These are phyloP conservation scores for Chaetomium globosum DNA, from an alignment of 2,329 filamentous ascomycete species.

Conservation along the genomic window DNA sequence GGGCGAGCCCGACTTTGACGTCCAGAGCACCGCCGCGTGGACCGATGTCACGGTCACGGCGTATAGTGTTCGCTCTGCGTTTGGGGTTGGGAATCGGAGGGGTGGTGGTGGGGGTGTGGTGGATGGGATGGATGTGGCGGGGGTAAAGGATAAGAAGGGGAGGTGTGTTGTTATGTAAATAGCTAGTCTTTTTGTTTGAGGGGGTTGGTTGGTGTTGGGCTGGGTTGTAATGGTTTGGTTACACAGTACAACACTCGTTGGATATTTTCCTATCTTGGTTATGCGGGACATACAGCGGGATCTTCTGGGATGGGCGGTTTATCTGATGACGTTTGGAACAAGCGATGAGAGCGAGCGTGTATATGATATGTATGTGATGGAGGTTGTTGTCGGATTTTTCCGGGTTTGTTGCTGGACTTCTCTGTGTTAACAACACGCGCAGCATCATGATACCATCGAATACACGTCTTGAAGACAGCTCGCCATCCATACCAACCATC, in stretches of 20 bases:
- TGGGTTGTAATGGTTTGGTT: conserved; percentile 6
- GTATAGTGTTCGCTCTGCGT: conserved; percentile 26
- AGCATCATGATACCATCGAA: conserved; percentile 10
- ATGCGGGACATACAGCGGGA: conserved; percentile 9
- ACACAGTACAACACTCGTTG: background rate
- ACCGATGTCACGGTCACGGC: conserved; percentile 34
- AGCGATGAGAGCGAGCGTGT: background rate
- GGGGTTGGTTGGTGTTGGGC: background rate
- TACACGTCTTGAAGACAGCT: background rate
- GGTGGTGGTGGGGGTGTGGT: background rate
- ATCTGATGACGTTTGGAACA: conserved; percentile 4
- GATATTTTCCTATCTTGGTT: conserved; percentile 14
- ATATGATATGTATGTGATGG: background rate
- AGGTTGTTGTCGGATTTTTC: background rate
- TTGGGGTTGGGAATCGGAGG: conserved; percentile 4
- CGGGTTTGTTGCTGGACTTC: background rate
- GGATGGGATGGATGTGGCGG: conserved; percentile 21
- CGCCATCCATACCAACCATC: background rate
- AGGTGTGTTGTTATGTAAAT: conserved; percentile 38
- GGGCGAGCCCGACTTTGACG: conserved; percentile 43
- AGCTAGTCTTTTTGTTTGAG: background rate
- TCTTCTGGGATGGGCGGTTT: conserved; percentile 2
- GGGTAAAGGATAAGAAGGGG: conserved; percentile 21
- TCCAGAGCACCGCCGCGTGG: conserved; percentile 46
- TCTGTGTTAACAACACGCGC: background rate